Conservation (phyloP, 768 basidiomycete genomes). For the Psilocybe cyanescens region DNA sequence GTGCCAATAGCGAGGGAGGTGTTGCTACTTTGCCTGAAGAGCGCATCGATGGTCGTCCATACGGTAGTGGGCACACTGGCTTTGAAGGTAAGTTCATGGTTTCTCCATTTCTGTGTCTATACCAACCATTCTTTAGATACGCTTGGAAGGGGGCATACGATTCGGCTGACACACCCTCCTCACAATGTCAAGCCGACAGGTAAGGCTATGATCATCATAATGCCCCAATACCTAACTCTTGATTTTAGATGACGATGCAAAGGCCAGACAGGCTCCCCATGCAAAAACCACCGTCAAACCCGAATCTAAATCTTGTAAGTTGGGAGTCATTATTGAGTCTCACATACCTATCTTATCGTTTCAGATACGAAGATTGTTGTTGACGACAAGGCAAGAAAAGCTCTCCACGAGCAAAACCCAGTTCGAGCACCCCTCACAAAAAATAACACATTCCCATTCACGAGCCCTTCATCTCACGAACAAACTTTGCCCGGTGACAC, state of each 20-base stretch:
- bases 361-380: neutral
- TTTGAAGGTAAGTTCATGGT: conserved; percentile 9
- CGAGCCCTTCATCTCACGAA: neutral
- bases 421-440: neutral
- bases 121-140: neutral
- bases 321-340: neutral
- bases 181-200: neutral
- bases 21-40: conserved; percentile 26
- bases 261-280: neutral
- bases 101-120: neutral
- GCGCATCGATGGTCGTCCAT: conserved; percentile 16
- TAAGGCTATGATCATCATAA: neutral
- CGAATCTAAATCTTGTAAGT: neutral
- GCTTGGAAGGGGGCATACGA: neutral
- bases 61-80: conserved; percentile 16
- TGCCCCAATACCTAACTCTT: too few species aligned
- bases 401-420: neutral
- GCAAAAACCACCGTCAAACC: neutral
- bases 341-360: neutral
- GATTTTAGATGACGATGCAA: neutral
- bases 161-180: neutral
- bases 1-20: conserved; percentile 15
- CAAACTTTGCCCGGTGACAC: neutral
- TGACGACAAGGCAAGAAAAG: neutral
- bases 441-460: neutral